Conservation (phyloP, 345 rosid species). For the Sonneratia caseolaris region DNA sequence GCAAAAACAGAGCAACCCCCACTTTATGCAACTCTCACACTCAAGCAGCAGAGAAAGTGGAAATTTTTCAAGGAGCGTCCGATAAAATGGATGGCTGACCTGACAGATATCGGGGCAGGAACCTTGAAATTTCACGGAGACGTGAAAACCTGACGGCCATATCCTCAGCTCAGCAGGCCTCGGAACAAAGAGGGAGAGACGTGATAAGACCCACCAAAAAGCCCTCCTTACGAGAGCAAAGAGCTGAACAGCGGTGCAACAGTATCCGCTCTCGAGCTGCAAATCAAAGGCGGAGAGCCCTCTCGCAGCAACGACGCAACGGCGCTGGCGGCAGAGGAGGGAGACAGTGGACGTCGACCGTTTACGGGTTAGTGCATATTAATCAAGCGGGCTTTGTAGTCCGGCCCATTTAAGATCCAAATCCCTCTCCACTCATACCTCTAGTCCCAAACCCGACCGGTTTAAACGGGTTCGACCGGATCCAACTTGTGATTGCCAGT, state of each 20-base stretch:
- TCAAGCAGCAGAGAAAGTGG: not conserved
- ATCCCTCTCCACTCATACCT: too few relatives aligned
- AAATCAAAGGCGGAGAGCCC: not conserved
- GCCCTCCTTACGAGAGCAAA: not conserved
- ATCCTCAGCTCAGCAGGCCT: not conserved
- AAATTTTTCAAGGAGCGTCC: not conserved
- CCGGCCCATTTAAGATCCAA: too few relatives aligned
- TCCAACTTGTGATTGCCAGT: too few relatives aligned
- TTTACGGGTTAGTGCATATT: too few relatives aligned
- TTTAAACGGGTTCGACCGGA: too few relatives aligned
- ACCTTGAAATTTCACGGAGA: conserved; percentile 27
- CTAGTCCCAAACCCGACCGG: too few relatives aligned
- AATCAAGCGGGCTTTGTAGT: too few relatives aligned
- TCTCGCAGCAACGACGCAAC: not conserved
- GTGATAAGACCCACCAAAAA: not conserved
- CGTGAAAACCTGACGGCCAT: conserved; percentile 31
- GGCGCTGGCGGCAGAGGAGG: too few relatives aligned
- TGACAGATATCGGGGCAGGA: conserved; percentile 33
- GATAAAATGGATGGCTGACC: conserved; percentile 22
- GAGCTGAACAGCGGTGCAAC: not conserved
- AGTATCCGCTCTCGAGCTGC: not conserved
- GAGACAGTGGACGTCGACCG: too few relatives aligned
- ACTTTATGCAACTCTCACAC: not conserved
- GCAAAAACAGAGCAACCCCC: not conserved
- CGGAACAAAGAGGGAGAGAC: not conserved